Percentiles rank a stretch among this genome's conserved stretches.
Conservation (phyloP, 2,329 filamentous ascomycete species). For the Phaeosphaeria sp. region DNA sequence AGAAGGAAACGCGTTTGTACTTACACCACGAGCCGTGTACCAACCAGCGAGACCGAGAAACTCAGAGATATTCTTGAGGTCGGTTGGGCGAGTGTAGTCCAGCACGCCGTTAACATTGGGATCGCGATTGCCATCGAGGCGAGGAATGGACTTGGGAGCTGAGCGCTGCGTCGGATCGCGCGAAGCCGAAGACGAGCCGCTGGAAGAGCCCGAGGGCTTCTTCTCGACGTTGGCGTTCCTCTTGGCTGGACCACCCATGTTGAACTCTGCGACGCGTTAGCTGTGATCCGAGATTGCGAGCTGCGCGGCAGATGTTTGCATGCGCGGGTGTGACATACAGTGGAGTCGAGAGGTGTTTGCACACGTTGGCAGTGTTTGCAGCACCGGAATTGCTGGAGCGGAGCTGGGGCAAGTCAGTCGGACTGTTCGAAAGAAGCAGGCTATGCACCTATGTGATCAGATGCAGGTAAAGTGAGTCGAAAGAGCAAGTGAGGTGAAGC, state of each 20-base stretch:
- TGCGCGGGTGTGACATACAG: neutral
- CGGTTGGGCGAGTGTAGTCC: conserved; percentile 35
- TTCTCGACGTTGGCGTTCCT: conserved; percentile 40
- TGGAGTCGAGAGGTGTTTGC: neutral
- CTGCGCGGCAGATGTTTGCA: conserved; percentile 2
- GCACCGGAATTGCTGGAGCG: neutral
- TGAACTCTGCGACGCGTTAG: conserved; percentile 29
- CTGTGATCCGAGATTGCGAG: conserved; percentile 7
- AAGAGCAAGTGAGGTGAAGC: neutral
- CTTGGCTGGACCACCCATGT: conserved; percentile 50
- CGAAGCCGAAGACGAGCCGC: conserved; percentile 34
- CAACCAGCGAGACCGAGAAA: conserved; percentile 44
- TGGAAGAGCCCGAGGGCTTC: conserved; percentile 31
- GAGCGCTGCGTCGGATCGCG: conserved; percentile 34
- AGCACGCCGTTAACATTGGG: conserved; percentile 16
- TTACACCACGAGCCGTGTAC: conserved; percentile 48
- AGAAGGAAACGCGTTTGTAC: conserved; percentile 26
- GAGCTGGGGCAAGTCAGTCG: conserved; percentile 21
- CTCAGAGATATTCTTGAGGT: conserved; percentile 47
- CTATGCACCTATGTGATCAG: conserved; percentile 13
- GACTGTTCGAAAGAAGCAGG: conserved; percentile 8
- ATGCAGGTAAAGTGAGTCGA: neutral
- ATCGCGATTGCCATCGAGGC: conserved; percentile 46
- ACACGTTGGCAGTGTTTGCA: neutral
- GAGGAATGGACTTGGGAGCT: conserved; percentile 35